phyloP scores from a whole-genome alignment of 164 flowering plant genomes.

The Magnolia sinica region DNA sequence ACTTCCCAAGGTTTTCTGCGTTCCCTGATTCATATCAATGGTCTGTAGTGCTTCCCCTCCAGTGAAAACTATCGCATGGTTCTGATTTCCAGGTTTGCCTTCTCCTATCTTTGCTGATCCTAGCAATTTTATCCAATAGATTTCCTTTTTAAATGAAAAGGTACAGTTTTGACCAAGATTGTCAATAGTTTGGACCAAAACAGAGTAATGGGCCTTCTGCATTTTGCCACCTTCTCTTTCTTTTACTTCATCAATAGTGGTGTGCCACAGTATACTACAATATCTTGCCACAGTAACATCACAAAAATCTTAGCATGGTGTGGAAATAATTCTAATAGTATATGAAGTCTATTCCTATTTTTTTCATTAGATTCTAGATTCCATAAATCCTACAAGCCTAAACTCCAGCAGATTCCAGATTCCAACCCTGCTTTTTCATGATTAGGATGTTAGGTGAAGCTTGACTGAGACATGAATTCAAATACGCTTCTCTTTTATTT shows the following conservation, averaged over 20 bases:
- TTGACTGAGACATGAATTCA: no score
- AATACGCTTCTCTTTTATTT: no score
- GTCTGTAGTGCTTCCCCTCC: slow-evolving; percentile 98
- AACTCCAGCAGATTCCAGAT: no score
- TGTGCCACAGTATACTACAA: no score
- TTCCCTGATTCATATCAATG: slow-evolving; percentile 98
- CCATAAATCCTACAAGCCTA: no score
- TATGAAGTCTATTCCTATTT: no score
- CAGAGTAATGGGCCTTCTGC: slow-evolving; percentile 90
- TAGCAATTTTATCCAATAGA: slow-evolving; percentile 90
- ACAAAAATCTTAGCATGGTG: no score
- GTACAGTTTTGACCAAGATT: slow-evolving; percentile 61
- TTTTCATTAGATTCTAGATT: no score
- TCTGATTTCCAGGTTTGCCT: slow-evolving; percentile 99
- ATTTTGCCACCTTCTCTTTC: slow-evolving; percentile 68
- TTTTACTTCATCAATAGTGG: slow-evolving; percentile 84
- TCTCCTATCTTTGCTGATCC: slow-evolving; percentile 94
- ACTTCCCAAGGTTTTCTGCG: background rate
- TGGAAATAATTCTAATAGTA: no score
- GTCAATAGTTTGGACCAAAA: slow-evolving; percentile 84
- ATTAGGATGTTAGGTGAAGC: no score
- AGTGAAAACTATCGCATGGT: slow-evolving; percentile 89
- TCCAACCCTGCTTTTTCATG: no score
- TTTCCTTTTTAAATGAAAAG: slow-evolving; percentile 52
- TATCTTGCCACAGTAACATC: no score